Evolutionary conservation across 179 eudicot species (phyloP).

Genomic region (Patellifolia procumbens): DNA sequence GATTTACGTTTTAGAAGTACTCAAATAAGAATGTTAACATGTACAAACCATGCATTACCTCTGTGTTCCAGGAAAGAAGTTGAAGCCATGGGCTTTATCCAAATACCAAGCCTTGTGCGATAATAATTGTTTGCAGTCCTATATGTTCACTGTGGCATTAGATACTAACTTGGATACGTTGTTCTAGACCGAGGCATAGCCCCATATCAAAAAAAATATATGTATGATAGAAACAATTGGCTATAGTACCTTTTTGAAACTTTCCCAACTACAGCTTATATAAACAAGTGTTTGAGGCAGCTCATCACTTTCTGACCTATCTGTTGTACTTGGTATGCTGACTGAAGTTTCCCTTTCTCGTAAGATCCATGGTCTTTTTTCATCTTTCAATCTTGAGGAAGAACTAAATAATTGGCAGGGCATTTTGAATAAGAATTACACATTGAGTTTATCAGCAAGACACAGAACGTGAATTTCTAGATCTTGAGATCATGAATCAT

Average conservation of each 20-base stretch:
- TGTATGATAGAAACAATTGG: not conserved
- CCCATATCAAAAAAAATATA: not conserved
- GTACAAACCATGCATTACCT: slow-evolving; percentile 48
- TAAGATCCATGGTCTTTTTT: slow-evolving; percentile 93
- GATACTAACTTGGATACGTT: slow-evolving; percentile 6
- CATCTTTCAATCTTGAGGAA: slow-evolving; percentile 53
- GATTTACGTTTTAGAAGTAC: not conserved
- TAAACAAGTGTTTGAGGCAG: slow-evolving; percentile 85
- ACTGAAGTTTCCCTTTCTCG: slow-evolving; percentile 83
- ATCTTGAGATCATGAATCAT: slow-evolving; percentile 7
- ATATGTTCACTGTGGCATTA: slow-evolving; percentile 23
- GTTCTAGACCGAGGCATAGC: not conserved
- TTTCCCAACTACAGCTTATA: slow-evolving; percentile 97
- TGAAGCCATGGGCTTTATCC: slow-evolving; percentile 90
- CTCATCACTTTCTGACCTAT: slow-evolving; percentile 51
- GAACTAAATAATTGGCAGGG: slow-evolving; percentile 43
- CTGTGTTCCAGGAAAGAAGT: slow-evolving; percentile 95
- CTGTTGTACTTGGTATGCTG: slow-evolving; percentile 48
- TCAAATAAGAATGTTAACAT: not conserved
- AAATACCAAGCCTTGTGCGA: slow-evolving; percentile 85
- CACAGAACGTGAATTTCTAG: not conserved
- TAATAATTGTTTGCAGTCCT: slow-evolving; percentile 82
- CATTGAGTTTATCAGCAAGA: not conserved
- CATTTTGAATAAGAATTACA: slow-evolving; percentile 10
- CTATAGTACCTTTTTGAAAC: slow-evolving; percentile 75